A percentile compares a stretch with the other conserved stretches of the same genome.
phyloP scores from a whole-genome alignment of 2,329 filamentous ascomycete genomes.

The Epichloe festucae region DNA sequence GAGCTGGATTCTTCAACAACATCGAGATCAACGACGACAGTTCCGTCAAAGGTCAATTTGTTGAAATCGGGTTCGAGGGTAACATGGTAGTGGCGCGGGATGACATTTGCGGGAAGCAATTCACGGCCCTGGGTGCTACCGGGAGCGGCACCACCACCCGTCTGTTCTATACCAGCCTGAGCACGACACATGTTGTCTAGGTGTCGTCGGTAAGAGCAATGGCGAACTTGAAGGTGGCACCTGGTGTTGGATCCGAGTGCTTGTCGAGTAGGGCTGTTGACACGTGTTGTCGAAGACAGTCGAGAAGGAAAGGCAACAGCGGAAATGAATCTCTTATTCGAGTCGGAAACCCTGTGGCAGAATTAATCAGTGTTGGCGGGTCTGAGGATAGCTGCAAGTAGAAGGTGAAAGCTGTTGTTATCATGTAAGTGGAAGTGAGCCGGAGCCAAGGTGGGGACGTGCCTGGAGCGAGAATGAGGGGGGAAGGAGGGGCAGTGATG shows the following conservation, averaged over 20 bases:
- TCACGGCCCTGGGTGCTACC: slow-evolving; percentile 39
- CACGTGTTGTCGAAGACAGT: neutral
- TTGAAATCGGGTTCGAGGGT: slow-evolving; percentile 84
- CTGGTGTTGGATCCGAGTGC: neutral
- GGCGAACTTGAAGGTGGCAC: slow-evolving; percentile 24
- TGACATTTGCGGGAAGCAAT: slow-evolving; percentile 82
- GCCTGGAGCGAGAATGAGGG: neutral
- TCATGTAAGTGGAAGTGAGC: neutral
- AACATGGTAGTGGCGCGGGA: slow-evolving; percentile 83
- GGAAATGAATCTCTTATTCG: slow-evolving; percentile 1
- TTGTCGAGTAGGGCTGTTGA: neutral
- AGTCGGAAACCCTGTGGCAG: neutral
- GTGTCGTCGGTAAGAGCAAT: slow-evolving; percentile 63
- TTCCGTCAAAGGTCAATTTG: slow-evolving; percentile 77
- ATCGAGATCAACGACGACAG: slow-evolving; percentile 70
- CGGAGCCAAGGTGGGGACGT: neutral
- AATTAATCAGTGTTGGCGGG: neutral
- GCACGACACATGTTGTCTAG: slow-evolving; percentile 49
- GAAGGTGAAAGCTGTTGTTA: slow-evolving; percentile 4
- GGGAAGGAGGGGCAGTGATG: neutral
- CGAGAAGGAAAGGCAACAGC: neutral
- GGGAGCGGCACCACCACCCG: slow-evolving; percentile 17
- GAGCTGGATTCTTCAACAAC: slow-evolving; percentile 73
- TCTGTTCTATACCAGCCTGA: slow-evolving; percentile 21
- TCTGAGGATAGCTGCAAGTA: slow-evolving; percentile 1